Conservation (phyloP, 768 basidiomycete genomes). For the Lyophyllum shimeji region DNA sequence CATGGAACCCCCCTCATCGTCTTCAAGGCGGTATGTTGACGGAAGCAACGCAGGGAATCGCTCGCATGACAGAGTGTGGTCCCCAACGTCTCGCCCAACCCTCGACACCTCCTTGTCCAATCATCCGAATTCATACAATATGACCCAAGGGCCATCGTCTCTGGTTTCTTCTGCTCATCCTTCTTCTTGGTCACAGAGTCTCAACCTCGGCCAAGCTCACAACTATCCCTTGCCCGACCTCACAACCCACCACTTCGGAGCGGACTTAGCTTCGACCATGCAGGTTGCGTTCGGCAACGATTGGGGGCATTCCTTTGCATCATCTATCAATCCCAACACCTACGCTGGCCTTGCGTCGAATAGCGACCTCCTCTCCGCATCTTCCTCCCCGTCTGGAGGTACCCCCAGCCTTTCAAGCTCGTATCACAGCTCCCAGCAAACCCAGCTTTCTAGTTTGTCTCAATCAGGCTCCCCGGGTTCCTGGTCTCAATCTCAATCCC, state of each 20-base stretch:
- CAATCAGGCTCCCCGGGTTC: slow-evolving; percentile 24
- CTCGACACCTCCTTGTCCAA: slow-evolving; percentile 31
- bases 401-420: slow-evolving; percentile 41
- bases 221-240: slow-evolving; percentile 17
- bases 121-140: slow-evolving; percentile 25
- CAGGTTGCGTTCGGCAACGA: slow-evolving; percentile 29
- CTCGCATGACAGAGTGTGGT: slow-evolving; percentile 21
- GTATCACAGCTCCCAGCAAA: slow-evolving; percentile 20
- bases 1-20: slow-evolving; percentile 27
- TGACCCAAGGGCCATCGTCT: slow-evolving; percentile 29
- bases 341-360: slow-evolving; percentile 64
- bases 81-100: slow-evolving; percentile 31
- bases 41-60: slow-evolving; percentile 28
- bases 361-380: slow-evolving; percentile 47
- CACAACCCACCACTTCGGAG: slow-evolving; percentile 10
- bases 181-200: slow-evolving; percentile 36
- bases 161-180: slow-evolving; percentile 29
- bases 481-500: slow-evolving; percentile 28
- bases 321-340: slow-evolving; percentile 57
- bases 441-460: slow-evolving; percentile 17
- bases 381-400: slow-evolving; percentile 25
- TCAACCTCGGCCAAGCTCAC: slow-evolving; percentile 20
- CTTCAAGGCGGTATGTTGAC: slow-evolving; percentile 27
- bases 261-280: slow-evolving; percentile 12
- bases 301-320: slow-evolving; percentile 62